These are phyloP conservation scores for Leccinum aurantiacum DNA, from an alignment of 768 basidiomycete species.

Conservation along the genomic window DNA sequence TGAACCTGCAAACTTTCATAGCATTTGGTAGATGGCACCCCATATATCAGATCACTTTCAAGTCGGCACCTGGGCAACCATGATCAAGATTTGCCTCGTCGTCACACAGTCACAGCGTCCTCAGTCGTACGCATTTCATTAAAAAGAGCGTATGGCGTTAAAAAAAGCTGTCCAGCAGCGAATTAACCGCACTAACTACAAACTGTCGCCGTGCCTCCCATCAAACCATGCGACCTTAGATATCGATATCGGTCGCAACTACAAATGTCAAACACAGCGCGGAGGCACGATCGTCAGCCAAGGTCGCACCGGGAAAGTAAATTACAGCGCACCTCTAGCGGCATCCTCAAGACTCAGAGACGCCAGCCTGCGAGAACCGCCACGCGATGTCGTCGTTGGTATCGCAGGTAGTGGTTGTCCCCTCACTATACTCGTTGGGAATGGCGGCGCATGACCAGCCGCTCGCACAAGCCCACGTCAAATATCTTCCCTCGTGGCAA, in stretches of 20 bases:
- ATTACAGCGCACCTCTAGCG: conserved; percentile 1
- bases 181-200: conserved; percentile 10
- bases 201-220: conserved; percentile 5
- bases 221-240: conserved; percentile 1
- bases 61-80: background rate
- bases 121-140: background rate
- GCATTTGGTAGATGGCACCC: background rate
- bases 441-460: conserved; percentile 24
- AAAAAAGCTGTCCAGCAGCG: conserved; percentile 17
- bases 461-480: conserved; percentile 12
- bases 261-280: background rate
- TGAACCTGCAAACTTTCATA: background rate
- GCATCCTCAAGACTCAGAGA: conserved; percentile 15
- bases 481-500: conserved; percentile 16
- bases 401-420: conserved; percentile 23
- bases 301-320: background rate
- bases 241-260: background rate
- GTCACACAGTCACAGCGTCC: background rate
- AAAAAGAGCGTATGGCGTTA: conserved; percentile 9
- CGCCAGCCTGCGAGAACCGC: conserved; percentile 20
- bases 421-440: conserved; percentile 19
- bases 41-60: background rate
- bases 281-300: background rate
- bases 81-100: background rate
- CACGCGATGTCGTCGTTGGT: conserved; percentile 17